phyloP scores from a whole-genome alignment of 176 grass and related monocot genomes.

The Carex cristatella region DNA sequence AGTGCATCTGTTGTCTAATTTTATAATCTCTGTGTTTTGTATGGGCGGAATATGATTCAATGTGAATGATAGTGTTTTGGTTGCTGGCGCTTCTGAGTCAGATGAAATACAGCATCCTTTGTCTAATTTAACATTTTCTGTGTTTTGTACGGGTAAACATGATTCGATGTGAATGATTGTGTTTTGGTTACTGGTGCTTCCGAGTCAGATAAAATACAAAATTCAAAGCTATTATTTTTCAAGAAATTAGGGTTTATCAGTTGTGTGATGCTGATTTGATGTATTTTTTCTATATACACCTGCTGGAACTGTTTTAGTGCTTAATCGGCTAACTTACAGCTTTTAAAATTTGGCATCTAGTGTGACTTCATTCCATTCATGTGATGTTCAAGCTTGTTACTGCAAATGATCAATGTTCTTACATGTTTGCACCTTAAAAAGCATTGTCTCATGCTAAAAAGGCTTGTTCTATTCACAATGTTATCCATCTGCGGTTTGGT shows the following conservation, averaged over 20 bases:
- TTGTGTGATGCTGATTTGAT: not conserved
- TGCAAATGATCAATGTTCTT: not conserved
- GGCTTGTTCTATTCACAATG: not conserved
- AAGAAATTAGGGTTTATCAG: slow-evolving; percentile 13
- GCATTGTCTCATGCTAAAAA: not conserved
- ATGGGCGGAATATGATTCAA: not conserved
- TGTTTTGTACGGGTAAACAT: not conserved
- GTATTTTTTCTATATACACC: not conserved
- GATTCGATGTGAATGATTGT: not conserved
- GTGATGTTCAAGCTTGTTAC: not conserved
- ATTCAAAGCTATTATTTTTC: not conserved
- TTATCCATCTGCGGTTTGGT: not conserved
- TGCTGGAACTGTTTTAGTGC: not conserved
- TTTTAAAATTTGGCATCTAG: not conserved
- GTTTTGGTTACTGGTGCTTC: not conserved
- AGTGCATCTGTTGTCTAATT: not conserved
- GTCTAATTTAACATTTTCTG: not conserved
- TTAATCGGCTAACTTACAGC: not conserved
- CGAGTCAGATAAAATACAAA: not conserved
- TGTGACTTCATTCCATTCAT: not conserved
- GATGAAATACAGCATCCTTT: not conserved
- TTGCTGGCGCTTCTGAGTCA: not conserved
- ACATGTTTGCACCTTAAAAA: not conserved
- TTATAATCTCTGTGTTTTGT: not conserved
- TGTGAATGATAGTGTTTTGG: not conserved